Percentiles rank a stretch among this genome's conserved stretches.
Conservation (phyloP, 371 early-diverging fungal genomes). For the Mortierella sp. region DNA sequence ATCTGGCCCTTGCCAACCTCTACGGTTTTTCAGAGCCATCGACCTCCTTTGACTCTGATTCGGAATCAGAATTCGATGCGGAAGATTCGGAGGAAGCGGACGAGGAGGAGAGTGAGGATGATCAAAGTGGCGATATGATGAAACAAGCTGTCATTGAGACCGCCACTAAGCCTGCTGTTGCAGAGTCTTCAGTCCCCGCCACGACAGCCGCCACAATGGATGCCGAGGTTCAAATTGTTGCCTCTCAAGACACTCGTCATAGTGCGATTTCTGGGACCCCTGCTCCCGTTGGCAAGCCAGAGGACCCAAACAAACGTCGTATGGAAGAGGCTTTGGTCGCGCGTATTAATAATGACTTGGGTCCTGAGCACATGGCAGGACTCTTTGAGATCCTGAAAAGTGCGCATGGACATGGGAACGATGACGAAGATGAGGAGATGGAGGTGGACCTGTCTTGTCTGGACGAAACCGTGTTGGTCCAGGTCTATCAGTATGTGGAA, state of each 20-base stretch:
- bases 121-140: background rate
- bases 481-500: constrained; percentile 52
- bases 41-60: constrained; percentile 9
- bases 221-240: background rate
- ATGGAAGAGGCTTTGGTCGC: constrained; percentile 46
- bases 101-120: constrained; percentile 11
- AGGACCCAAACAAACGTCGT: constrained; percentile 52
- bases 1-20: constrained; percentile 39
- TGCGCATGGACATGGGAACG: constrained; percentile 5
- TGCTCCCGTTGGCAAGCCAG: constrained; percentile 6
- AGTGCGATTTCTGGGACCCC: too few relatives aligned
- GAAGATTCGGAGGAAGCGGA: constrained; percentile 30
- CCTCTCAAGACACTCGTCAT: too few relatives aligned
- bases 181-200: background rate
- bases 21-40: constrained; percentile 39
- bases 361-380: constrained; percentile 45
- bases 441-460: constrained; percentile 41
- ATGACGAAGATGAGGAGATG: constrained; percentile 44
- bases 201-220: background rate
- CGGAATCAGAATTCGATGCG: constrained; percentile 21
- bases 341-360: constrained; percentile 47
- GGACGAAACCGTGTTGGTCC: constrained; percentile 44
- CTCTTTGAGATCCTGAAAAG: constrained; percentile 44
- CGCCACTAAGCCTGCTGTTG: too few relatives aligned
- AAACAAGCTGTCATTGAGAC: background rate